Evolutionary conservation across 1,284 basidiomycete genomes (phyloP), one percentile per base, ranked within the genome.

Genomic region (Cryptococcus sp.): DNA sequence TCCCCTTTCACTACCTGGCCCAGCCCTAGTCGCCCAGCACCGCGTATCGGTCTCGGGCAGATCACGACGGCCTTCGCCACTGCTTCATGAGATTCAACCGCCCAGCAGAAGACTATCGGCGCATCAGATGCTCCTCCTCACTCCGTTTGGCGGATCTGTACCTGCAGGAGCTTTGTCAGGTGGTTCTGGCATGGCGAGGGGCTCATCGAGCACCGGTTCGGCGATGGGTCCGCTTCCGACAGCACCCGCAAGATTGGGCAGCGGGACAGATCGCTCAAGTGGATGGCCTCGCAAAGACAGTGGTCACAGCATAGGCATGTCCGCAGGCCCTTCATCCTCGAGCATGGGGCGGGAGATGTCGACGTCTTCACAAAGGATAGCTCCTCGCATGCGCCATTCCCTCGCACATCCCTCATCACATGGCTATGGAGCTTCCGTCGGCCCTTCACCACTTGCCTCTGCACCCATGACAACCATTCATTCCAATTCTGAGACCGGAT

Each of bases 71-170:
- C 51, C 66, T 22, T 71, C 71, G 3, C 59, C 66, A 3, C 52
- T 65, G 2, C 23, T 70, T n/a, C 73, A 75, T 51, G 72, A 76
- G 56, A 71, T 76, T 35, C 69, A 73, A 60, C 66, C 69, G 2
- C 69, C 72, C 5, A 58, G 54, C 19, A 57, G 71, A 39, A 51
- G 67, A 5, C 57, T 76, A 7, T 66, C 64, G 5, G 55, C 67
- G 0, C 74, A 73, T 57, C 74, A 76, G 45, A 64, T 76, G 50
- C 55, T 76, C 22, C 64, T 76, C 6, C 62, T 76, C 45, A 74
- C 69, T 7, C 74, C 74, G 0, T 76, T 76, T 51, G 74, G 73
- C 1, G 64, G 64, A 17, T 31, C 57, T 13, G n/a, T 71, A 10
- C 68, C 69, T 6, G 47, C 53, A 7, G 60, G 55, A 3, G 53